Evolutionary conservation across 345 rosid genomes (phyloP).

Genomic region (Moricandia arvensis): DNA sequence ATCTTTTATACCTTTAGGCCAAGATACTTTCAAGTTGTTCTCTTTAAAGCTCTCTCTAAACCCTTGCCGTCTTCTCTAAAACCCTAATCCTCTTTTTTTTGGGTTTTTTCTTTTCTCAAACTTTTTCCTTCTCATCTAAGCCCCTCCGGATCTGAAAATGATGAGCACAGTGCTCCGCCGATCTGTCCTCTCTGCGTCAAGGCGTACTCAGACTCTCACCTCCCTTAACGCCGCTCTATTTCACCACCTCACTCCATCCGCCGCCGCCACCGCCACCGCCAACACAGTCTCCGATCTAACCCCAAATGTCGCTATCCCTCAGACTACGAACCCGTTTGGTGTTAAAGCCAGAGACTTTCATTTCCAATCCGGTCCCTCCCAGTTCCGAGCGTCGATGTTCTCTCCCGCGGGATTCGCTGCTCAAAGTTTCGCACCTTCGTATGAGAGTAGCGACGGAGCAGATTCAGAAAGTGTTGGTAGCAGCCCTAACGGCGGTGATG

Average conservation of each 20-base stretch:
- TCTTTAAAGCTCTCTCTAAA: constrained; percentile 8
- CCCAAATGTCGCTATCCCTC: background rate
- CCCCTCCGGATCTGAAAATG: constrained; percentile 34
- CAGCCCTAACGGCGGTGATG: constrained; percentile 50
- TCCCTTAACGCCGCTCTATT: constrained; percentile 31
- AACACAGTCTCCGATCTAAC: constrained; percentile 17
- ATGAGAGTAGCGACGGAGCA: constrained; percentile 23
- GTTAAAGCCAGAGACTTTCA: constrained; percentile 49
- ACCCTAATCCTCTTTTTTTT: constrained; percentile 38
- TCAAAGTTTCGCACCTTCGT: constrained; percentile 39
- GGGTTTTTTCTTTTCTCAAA: background rate
- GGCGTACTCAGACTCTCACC: constrained; percentile 33
- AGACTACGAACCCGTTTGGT: constrained; percentile 8
- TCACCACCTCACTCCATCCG: constrained; percentile 16
- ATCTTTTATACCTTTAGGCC: background rate
- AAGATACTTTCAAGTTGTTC: background rate
- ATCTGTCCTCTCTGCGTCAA: constrained; percentile 35
- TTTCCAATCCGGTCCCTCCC: constrained; percentile 47
- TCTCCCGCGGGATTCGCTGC: constrained; percentile 55
- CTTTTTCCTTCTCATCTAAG: background rate
- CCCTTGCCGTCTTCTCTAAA: constrained; percentile 37
- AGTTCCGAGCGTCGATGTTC: constrained; percentile 44
- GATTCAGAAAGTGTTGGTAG: constrained; percentile 20
- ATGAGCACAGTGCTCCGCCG: constrained; percentile 46
- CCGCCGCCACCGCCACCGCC: background rate